These are phyloP conservation scores for Plasmodium vivax DNA, from an alignment of 169 alveolate genomes.

Conservation along the genomic window DNA sequence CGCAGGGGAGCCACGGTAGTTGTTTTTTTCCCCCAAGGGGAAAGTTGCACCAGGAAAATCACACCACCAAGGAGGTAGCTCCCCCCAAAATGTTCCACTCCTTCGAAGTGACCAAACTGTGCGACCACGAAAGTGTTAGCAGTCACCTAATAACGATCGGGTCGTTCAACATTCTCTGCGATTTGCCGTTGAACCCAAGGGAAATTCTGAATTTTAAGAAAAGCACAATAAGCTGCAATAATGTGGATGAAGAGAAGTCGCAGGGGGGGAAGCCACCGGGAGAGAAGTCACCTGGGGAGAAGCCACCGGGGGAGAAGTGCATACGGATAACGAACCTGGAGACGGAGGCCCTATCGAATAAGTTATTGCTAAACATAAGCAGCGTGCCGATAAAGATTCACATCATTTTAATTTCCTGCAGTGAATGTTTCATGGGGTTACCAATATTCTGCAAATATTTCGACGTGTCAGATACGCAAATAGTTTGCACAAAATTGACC, in stretches of 20 bases:
- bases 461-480: conserved; percentile 54
- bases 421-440: conserved; percentile 68
- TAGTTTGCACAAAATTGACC: conserved; percentile 37
- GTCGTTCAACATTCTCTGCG: conserved; percentile 56
- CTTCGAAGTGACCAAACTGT: conserved; percentile 40
- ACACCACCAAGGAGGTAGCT: not conserved
- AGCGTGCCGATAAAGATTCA: conserved; percentile 65
- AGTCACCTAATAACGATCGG: conserved; percentile 66
- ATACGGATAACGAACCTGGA: conserved; percentile 52
- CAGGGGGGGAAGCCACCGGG: too few species aligned
- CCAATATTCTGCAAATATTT: conserved; percentile 70
- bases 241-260: not conserved
- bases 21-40: not conserved
- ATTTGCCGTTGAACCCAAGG: conserved; percentile 30
- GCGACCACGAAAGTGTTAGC: conserved; percentile 27
- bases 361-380: conserved; percentile 43
- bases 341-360: conserved; percentile 5
- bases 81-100: conserved; percentile 28
- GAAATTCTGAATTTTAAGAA: conserved; percentile 48
- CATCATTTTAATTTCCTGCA: conserved; percentile 59
- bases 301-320: not conserved
- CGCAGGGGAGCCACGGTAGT: not conserved
- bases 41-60: not conserved
- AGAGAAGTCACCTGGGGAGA: not conserved
- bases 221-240: not conserved